Conservation (phyloP, 73 alveolate genomes). For the Paraurostyla sp. region DNA sequence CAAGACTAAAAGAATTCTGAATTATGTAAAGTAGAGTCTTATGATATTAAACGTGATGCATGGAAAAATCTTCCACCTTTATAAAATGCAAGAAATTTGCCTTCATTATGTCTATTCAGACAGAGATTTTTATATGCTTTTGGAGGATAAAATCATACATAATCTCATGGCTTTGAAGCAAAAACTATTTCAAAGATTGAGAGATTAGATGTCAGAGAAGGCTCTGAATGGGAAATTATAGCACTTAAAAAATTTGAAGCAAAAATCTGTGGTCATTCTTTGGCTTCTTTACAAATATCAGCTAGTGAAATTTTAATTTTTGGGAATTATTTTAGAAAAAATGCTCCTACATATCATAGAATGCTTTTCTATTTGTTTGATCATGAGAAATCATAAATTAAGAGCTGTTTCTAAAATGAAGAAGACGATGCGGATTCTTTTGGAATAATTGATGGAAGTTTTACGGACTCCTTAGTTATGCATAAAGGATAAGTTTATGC, state of each 20-base stretch:
- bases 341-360: neutral
- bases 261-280: neutral
- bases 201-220: constrained; percentile 50
- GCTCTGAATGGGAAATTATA: constrained; percentile 20
- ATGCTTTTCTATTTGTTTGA: neutral
- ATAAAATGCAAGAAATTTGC: neutral
- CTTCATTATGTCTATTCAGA: constrained; percentile 31
- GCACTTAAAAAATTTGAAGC: neutral
- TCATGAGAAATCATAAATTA: constrained; percentile 16
- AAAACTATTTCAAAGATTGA: neutral
- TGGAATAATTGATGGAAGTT: neutral
- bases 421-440: neutral
- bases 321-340: constrained; percentile 14
- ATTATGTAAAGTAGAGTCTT: neutral
- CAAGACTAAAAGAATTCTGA: neutral
- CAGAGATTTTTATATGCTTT: constrained; percentile 17
- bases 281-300: neutral
- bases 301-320: constrained; percentile 6
- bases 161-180: neutral
- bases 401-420: neutral
- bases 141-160: constrained; percentile 17
- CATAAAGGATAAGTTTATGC: neutral
- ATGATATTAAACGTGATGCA: constrained; percentile 37
- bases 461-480: neutral
- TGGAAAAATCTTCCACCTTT: constrained; percentile 14